A percentile compares a stretch with the other conserved stretches of the same genome.
These are phyloP conservation scores for Termitomyces sp. DNA, from an alignment of 768 basidiomycete species.

Conservation along the genomic window DNA sequence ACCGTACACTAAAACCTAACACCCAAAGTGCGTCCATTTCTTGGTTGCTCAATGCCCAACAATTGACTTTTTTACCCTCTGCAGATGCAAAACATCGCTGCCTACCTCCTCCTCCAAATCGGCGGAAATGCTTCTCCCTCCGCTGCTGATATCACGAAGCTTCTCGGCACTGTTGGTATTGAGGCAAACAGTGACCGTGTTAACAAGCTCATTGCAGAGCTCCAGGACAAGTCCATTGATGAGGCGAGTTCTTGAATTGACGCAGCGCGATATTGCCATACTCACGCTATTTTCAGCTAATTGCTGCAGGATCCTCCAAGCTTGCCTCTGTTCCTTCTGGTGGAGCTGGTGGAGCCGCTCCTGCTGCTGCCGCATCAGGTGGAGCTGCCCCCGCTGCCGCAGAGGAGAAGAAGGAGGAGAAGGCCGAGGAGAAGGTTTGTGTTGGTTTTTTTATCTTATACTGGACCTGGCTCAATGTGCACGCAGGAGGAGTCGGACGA, in stretches of 20 bases:
- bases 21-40: constrained; percentile 38
- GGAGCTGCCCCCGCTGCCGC: constrained; percentile 49
- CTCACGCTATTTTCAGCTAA: constrained; percentile 52
- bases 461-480: not conserved
- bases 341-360: constrained; percentile 66
- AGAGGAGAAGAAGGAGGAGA: constrained; percentile 83
- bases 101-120: constrained; percentile 94
- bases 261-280: not conserved
- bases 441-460: constrained; percentile 2
- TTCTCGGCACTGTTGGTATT: constrained; percentile 83
- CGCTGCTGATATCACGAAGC: constrained; percentile 82
- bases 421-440: constrained; percentile 84
- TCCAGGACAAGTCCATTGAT: constrained; percentile 86
- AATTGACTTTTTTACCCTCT: not conserved
- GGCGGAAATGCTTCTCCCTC: constrained; percentile 90
- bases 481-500: constrained; percentile 90
- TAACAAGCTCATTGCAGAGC: constrained; percentile 81
- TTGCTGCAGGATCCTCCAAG: constrained; percentile 88
- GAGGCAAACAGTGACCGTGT: constrained; percentile 84
- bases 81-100: constrained; percentile 91
- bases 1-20: constrained; percentile 44
- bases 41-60: not conserved
- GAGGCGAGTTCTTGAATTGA: constrained; percentile 43
- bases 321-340: constrained; percentile 97
- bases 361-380: constrained; percentile 49